These are phyloP conservation scores for Porosira glacialis DNA, from an alignment of 352 stramenopile genomes.

Conservation along the genomic window DNA sequence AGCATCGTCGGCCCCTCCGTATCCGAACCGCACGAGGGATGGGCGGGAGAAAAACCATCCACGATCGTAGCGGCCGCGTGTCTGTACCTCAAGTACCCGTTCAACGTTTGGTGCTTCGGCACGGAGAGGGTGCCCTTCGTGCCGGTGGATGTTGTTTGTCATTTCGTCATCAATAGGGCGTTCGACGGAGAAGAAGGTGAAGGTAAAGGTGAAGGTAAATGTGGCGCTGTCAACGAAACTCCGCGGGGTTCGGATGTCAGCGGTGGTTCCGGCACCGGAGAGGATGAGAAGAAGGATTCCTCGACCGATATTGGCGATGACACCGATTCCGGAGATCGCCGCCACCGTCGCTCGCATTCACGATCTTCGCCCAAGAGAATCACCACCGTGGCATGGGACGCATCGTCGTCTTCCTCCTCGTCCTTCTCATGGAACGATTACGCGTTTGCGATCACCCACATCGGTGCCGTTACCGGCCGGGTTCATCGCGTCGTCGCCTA, in stretches of 20 bases:
- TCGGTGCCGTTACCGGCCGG: constrained; percentile 61
- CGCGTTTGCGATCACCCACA: constrained; percentile 61
- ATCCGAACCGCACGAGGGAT: constrained; percentile 76
- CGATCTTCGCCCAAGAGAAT: no score
- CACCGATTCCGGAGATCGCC: background rate
- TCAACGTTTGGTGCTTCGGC: constrained; percentile 79
- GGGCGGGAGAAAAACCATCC: constrained; percentile 79
- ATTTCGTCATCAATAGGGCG: constrained; percentile 71
- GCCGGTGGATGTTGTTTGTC: constrained; percentile 80
- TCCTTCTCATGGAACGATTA: constrained; percentile 75
- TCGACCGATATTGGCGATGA: constrained; percentile 9
- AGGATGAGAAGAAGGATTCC: constrained; percentile 57
- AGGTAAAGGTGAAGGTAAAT: background rate
- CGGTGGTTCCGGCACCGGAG: background rate
- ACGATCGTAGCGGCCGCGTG: constrained; percentile 80
- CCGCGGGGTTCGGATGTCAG: background rate
- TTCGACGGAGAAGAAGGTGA: constrained; percentile 36
- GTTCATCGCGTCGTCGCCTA: constrained; percentile 62
- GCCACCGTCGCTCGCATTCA: no score
- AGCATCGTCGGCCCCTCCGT: constrained; percentile 83
- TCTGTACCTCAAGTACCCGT: constrained; percentile 75
- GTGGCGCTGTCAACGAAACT: no score
- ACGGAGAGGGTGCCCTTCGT: constrained; percentile 73
- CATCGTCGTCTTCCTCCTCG: constrained; percentile 37
- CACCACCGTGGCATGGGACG: constrained; percentile 68